These are phyloP conservation scores for Scedosporium boydii DNA, from an alignment of 2,329 filamentous ascomycete genomes.

Conservation along the genomic window DNA sequence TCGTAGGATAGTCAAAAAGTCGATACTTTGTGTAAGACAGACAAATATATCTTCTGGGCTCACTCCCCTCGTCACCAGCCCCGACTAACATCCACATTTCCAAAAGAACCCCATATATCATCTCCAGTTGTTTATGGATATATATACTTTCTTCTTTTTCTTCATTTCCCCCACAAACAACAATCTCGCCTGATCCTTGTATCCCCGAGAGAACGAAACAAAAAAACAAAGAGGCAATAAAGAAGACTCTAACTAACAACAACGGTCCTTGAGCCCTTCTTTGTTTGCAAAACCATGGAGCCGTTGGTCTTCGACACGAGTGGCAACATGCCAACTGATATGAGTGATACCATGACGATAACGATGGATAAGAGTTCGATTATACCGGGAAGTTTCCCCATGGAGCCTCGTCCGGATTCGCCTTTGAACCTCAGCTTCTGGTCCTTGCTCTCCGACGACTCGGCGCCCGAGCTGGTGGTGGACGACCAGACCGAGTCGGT, in stretches of 20 bases:
- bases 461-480: constrained; percentile 4
- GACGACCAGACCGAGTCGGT: constrained; percentile 5
- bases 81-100: background rate
- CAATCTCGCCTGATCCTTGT: background rate
- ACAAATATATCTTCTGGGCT: background rate
- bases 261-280: background rate
- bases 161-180: background rate
- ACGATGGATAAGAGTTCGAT: background rate
- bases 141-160: background rate
- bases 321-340: background rate
- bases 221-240: background rate
- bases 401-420: background rate
- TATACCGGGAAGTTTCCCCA: background rate
- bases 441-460: constrained; percentile 3
- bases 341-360: background rate
- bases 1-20: background rate
- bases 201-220: background rate
- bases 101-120: background rate
- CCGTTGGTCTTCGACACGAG: background rate
- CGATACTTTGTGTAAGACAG: background rate
- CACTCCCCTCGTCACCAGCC: background rate
- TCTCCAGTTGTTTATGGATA: background rate
- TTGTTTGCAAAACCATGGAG: background rate
- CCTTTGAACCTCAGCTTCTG: constrained; percentile 2
- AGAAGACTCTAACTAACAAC: background rate